Percentiles rank a stretch among this genome's conserved stretches.
phyloP scores from a whole-genome alignment of 2,329 filamentous ascomycete species.

The Diplodia seriata region DNA sequence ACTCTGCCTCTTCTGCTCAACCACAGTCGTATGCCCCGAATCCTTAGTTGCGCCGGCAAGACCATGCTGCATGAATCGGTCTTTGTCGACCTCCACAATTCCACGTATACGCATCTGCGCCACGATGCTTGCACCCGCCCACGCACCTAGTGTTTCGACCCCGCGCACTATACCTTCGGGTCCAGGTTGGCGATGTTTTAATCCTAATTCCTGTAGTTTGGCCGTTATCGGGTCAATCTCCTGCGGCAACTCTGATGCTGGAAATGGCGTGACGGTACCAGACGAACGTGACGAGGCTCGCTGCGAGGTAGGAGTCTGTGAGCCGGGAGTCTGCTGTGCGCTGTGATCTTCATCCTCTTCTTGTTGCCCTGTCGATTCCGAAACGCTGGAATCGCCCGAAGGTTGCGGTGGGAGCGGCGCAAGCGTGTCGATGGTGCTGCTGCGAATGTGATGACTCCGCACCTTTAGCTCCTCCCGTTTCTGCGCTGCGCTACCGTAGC shows the following conservation, averaged over 20 bases:
- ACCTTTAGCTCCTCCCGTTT: constrained; percentile 35
- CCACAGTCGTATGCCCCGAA: constrained; percentile 34
- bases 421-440: constrained; percentile 24
- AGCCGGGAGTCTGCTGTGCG: constrained; percentile 1
- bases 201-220: constrained; percentile 60
- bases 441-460: constrained; percentile 31
- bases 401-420: constrained; percentile 14
- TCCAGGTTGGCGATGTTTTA: constrained; percentile 49
- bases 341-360: constrained; percentile 18
- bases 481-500: constrained; percentile 65
- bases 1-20: constrained; percentile 28
- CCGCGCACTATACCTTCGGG: constrained; percentile 68
- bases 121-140: constrained; percentile 75
- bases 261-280: constrained; percentile 29
- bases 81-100: constrained; percentile 73
- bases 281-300: constrained; percentile 30
- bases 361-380: constrained; percentile 8
- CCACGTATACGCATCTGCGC: constrained; percentile 72
- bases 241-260: constrained; percentile 54
- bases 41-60: constrained; percentile 65
- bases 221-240: constrained; percentile 66
- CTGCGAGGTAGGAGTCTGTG: constrained; percentile 14
- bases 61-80: constrained; percentile 74
- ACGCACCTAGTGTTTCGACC: constrained; percentile 73
- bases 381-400: neutral